These are phyloP conservation scores for Brassica juncea DNA, from an alignment of 345 rosid genomes.

Conservation along the genomic window DNA sequence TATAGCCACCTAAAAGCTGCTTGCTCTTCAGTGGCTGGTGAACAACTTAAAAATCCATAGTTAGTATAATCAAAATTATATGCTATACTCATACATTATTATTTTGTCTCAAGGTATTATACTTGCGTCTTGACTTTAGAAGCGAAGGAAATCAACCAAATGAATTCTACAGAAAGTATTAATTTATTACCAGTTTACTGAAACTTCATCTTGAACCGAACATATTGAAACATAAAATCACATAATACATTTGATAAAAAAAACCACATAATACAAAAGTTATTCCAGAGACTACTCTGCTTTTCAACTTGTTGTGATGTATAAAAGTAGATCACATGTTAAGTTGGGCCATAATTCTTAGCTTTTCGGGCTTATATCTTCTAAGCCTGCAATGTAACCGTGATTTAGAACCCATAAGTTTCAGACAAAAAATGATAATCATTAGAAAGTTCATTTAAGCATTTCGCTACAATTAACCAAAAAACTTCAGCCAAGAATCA, in stretches of 20 bases:
- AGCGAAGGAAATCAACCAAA: neutral
- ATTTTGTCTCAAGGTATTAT: neutral
- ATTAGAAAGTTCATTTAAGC: neutral
- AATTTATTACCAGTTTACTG: neutral
- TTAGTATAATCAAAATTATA: neutral
- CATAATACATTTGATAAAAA: too few species aligned
- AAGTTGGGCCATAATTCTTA: neutral
- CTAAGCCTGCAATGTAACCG: neutral
- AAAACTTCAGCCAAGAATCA: neutral
- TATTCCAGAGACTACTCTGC: neutral
- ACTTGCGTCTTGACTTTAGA: neutral
- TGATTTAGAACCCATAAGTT: neutral
- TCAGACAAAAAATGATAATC: neutral
- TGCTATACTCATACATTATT: neutral
- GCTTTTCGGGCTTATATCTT: neutral
- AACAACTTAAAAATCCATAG: neutral
- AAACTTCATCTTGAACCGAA: neutral
- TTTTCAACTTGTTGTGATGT: neutral
- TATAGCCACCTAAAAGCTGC: neutral
- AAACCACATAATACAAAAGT: neutral
- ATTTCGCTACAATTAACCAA: neutral
- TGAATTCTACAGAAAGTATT: neutral
- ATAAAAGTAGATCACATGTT: neutral
- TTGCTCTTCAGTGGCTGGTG: constrained; percentile 31
- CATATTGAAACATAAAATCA: neutral